A percentile compares a stretch with the other conserved stretches of the same genome.
Conservation (phyloP, 352 stramenopile genomes). For the Thraustochytrium sp. region DNA sequence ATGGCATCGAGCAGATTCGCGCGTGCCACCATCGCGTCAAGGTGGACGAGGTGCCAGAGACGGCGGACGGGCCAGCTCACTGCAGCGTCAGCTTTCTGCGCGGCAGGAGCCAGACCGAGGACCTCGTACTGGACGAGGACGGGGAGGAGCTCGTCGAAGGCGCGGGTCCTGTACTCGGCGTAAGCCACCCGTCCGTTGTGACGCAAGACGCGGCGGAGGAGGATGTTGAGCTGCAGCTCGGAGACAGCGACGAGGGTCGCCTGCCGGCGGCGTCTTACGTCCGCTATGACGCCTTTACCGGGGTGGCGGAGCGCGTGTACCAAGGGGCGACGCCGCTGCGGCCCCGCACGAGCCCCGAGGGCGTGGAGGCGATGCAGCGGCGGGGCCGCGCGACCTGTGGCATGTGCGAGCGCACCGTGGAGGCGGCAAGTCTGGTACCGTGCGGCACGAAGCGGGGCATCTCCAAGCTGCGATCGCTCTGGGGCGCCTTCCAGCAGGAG, state of each 20-base stretch:
- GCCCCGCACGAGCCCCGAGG: background rate
- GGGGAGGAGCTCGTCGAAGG: no score
- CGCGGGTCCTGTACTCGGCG: no score
- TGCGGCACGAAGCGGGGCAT: background rate
- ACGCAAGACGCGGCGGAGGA: no score
- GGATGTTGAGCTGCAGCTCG: no score
- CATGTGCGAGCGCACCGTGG: background rate
- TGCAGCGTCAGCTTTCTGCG: no score
- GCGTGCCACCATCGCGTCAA: background rate
- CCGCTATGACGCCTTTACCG: background rate
- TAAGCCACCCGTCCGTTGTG: no score
- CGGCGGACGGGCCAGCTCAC: no score
- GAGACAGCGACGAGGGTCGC: no score
- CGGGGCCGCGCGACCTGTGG: background rate
- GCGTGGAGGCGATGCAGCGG: background rate
- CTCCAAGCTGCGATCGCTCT: background rate
- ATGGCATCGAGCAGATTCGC: constrained; percentile 14
- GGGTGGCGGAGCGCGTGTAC: background rate
- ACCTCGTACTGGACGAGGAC: no score
- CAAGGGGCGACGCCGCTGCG: background rate
- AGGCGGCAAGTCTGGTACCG: background rate
- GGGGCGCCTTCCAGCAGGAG: constrained; percentile 15
- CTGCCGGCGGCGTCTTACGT: background rate
- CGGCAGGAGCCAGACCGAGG: no score
- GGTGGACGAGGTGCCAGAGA: no score